A percentile compares a stretch with the other conserved stretches of the same genome.
phyloP scores from a whole-genome alignment of 805 yeast species.

The Saccharomycopsis microspora region DNA sequence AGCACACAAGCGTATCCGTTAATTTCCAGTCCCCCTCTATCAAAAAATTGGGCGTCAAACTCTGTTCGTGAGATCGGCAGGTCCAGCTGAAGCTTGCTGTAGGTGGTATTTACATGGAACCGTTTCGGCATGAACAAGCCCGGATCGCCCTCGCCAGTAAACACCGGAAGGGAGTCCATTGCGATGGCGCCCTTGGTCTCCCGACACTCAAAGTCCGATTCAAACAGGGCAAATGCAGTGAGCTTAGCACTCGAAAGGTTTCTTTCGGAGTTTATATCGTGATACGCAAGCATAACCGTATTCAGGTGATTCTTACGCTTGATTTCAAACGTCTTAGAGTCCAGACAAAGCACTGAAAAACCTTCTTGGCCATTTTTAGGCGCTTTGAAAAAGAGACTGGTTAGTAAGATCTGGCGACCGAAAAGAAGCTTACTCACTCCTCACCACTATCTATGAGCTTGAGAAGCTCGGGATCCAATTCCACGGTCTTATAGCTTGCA shows the following conservation, averaged over 20 bases:
- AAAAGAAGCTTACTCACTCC: too few relatives aligned
- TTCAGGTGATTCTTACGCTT: conserved; percentile 84
- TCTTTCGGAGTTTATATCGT: conserved; percentile 17
- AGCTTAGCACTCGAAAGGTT: not conserved
- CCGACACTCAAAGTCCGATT: conserved; percentile 28
- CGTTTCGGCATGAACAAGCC: not conserved
- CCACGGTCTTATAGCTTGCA: conserved; percentile 10
- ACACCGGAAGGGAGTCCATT: conserved; percentile 25
- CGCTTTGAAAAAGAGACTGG: conserved; percentile 24
- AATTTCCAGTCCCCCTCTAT: conserved; percentile 42
- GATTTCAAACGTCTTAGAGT: conserved; percentile 45
- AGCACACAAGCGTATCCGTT: conserved; percentile 26
- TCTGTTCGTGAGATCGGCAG: conserved; percentile 47
- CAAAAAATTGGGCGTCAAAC: conserved; percentile 41
- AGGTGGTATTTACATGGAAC: conserved; percentile 15
- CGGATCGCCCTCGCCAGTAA: conserved; percentile 22
- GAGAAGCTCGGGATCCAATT: conserved; percentile 9
- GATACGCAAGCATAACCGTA: conserved; percentile 42
- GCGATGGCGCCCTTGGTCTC: conserved; percentile 23
- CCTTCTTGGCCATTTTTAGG: conserved; percentile 17
- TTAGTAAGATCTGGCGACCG: too few relatives aligned
- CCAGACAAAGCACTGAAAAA: conserved; percentile 53
- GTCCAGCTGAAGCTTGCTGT: conserved; percentile 27
- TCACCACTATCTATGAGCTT: conserved; percentile 3
- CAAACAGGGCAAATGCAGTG: conserved; percentile 24